phyloP scores from a whole-genome alignment of 331 rosid species.

The Acacia pycnantha region DNA sequence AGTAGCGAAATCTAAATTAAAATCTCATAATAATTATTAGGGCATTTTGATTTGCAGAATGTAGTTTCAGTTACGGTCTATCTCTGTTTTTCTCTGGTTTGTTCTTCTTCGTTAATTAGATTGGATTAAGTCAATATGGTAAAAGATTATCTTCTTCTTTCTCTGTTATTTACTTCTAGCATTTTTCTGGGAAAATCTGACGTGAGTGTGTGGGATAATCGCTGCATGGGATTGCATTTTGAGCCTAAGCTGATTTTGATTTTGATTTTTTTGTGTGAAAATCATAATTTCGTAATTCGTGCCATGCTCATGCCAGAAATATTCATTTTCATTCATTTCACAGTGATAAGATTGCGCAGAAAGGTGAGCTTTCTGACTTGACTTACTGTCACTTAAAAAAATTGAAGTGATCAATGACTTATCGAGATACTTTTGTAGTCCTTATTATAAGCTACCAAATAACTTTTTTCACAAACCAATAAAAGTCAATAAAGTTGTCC shows the following conservation, averaged over 20 bases:
- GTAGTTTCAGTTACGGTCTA: background rate
- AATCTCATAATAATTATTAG: background rate
- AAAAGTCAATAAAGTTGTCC: too few species aligned
- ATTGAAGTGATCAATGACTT: background rate
- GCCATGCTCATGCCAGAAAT: too few species aligned
- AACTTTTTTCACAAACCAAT: too few species aligned
- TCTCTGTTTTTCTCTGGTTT: background rate
- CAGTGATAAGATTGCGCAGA: background rate
- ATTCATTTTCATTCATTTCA: background rate
- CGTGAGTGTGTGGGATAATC: slow-evolving; percentile 14
- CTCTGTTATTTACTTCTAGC: too few species aligned
- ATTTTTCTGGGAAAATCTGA: slow-evolving; percentile 14
- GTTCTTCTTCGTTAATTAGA: slow-evolving; percentile 18
- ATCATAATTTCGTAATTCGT: background rate
- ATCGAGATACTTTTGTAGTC: too few species aligned
- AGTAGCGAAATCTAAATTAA: slow-evolving; percentile 52
- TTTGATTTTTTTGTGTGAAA: slow-evolving; percentile 6
- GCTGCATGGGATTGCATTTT: slow-evolving; percentile 38
- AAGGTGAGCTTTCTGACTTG: slow-evolving; percentile 24
- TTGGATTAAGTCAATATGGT: slow-evolving; percentile 5
- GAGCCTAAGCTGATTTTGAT: slow-evolving; percentile 26
- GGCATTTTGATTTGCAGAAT: background rate
- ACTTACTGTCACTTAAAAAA: background rate
- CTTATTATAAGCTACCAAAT: too few species aligned
- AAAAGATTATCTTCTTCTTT: background rate